Base-by-base conservation (phyloP, 305 asterid species). In the Petunia hybrid region DNA sequence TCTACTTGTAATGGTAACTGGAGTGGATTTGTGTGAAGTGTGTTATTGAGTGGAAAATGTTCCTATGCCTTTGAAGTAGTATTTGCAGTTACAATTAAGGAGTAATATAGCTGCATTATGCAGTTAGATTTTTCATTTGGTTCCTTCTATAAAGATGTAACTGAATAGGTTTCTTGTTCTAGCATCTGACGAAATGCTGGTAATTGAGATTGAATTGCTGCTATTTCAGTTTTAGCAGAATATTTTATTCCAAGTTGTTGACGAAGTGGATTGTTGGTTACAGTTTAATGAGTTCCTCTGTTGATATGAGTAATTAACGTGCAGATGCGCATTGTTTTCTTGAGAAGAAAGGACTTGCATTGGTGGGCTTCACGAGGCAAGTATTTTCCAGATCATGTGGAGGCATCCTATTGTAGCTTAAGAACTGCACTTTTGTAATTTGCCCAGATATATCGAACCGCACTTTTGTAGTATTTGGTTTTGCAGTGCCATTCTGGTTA, bases 321-420 rank as follows among this genome's bases (percentile, higher is more conserved):
- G 62, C 63, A 73, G 63, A 51, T 71, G 77, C 61, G 35, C 5
- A 48, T 73, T 73, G 4, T 73, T 73, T 73, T 73, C 45, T 73
- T 73, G 35, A 10, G 63, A 73, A 13, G 63, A 73, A 36, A 35
- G 43, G 77, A 45, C 43, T 31, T 48, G 77, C 77, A 2, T 5
- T 71, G 4, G 5, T 40, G 53, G 46, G 78, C 46, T 73, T 51
- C 63, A 38, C 10, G 60, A 35, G 63, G 45, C 22, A 13, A 51
- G 31, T 73, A 62, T 39, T 6, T 12, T 35, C 13, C 62, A 51
- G 35, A 12, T 73, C 36, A 51, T 73, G 62, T 41, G 5, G 51
- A 35, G 61, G 45, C 62, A 12, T 70, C 36, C 4, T 41, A 31
- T 45, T 70, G 77, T 51, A 51, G 45, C 78, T 14, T 73, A 51